Base-by-base conservation (phyloP, 306 rosid genomes). In the Vigna unguiculata region DNA sequence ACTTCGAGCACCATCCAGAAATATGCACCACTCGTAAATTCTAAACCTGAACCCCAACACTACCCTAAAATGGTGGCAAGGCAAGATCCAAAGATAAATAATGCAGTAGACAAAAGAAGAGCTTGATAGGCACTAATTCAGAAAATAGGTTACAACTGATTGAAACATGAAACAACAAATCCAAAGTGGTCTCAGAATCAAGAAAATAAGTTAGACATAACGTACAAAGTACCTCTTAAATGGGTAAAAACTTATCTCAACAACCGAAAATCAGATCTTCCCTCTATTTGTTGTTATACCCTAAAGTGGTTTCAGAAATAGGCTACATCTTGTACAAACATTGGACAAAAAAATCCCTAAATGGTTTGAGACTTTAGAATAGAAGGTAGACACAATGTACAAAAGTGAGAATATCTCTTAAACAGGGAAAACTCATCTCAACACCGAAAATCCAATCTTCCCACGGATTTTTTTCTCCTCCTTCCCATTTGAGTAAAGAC, bases 401-500 rank as follows among this genome's bases (percentile, higher is more conserved):
- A 34, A 30, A 67, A n/a, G 32, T 43, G 58, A 55, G 75, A 66
- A 54, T 67, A 7, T 77, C 60, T 19, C 75, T 55, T 40, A 57
- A 57, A 32, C 21, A 36, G 32, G 19, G 65, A 48, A 55, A 19
- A 51, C 11, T 51, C 1, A 7, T 17, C 22, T 51, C 65, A 49
- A 48, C 59, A 65, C 38, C 25, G 11, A 24, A n/a, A 41, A 41
- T 41, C 47, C 12, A 43, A 25, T 30, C 16, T 45, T 57, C 52
- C 67, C 43, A 38, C 43, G 11, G 13, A 4, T 13, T 3, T 10
- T 28, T 22, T 53, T 67, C 60, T 43, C 47, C 20, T 15, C 81
- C 5, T 41, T 68, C 55, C 69, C 28, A 22, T 69, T 78, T 46
- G 36, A 74, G 69, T 45, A 69, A 69, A 69, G 61, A 76, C 19